Conservation (phyloP, 176 grass and related monocot species). For the bread wheat (Triticum aestivum) region IWGSC_CS_RefSeq_v2.1 NC_057797.1:771869390-771869889, state of each 20-base stretch:
- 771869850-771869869: conserved; percentile 76
- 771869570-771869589: too few relatives aligned
- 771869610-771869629: background rate
- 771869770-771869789: conserved; percentile 87
- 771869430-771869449: too few relatives aligned
- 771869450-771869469: too few relatives aligned
- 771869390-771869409: too few relatives aligned
- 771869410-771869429: too few relatives aligned
- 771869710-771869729: background rate
- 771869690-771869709: too few relatives aligned
- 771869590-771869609: background rate
- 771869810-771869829: conserved; percentile 76
- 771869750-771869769: background rate
- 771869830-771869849: conserved; percentile 59
- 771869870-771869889: background rate
- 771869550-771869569: background rate
- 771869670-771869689: too few relatives aligned
- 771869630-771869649: background rate
- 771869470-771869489: too few relatives aligned
- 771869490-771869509: too few relatives aligned
- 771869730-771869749: background rate
- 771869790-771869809: conserved; percentile 90
- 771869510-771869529: too few relatives aligned
- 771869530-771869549: too few relatives aligned
- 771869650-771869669: background rate